Evolutionary conservation across 1,284 basidiomycete genomes (phyloP), one percentile per base, ranked within the genome.

Genomic region (Takashimella koratensis): DNA sequence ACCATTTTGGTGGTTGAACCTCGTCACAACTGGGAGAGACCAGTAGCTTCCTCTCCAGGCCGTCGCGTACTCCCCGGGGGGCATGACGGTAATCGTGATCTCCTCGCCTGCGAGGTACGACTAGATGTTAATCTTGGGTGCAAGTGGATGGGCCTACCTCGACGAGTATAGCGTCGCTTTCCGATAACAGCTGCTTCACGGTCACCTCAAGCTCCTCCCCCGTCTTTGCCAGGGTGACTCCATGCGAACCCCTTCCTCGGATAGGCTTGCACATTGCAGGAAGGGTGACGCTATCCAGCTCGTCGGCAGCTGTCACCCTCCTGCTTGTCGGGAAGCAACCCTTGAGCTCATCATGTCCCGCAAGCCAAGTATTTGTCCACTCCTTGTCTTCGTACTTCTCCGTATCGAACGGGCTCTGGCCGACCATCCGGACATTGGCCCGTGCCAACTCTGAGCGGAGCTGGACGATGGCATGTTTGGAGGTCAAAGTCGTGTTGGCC

Each of bases 371-470:
- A 45, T 71, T 71, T n/a, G 51, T 51, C 49, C 54, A 65, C 16
- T 59, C 65, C 44, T 71, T 71, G 48, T 68, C 68, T 27, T 71
- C 68, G 26, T 46, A 67, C 36, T 58, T 58, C 46, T 71, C 67
- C 5, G 56, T 58, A 30, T 59, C 51, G 4, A 53, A 22, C 0
- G 62, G 63, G 20, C 58, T 58, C 45, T 65, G 65, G 1, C 65
- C 68, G 3, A 68, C 54, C 45, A 65, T 56, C n/a, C 57, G 46
- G 10, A 66, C 53, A 5, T 47, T 45, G 20, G 30, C 49, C 4
- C 44, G 36, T 3, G 23, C 41, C 1, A 64, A 41, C 40, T 65
- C 58, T 1, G 55, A 43, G 20, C 45, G 45, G 11, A 64, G 47
- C 23, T 51, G 41, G 6, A 66, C 63, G 5, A 71, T 43, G 10